Evolutionary conservation across 768 basidiomycete genomes (phyloP).

Genomic region (Galerina sulciceps): DNA sequence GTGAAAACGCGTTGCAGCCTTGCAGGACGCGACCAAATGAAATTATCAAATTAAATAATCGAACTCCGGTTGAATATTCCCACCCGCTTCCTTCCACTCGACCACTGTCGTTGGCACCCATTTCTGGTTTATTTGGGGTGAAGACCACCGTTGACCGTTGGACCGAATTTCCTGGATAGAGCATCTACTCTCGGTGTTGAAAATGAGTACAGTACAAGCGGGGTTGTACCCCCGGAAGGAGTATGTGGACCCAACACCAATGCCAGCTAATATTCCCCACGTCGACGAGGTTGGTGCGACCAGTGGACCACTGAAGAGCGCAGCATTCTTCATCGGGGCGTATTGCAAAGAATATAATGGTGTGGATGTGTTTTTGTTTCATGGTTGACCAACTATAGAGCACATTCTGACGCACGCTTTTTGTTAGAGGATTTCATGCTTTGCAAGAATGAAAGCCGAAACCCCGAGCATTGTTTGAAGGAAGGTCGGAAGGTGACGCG

Average conservation of each 20-base stretch:
- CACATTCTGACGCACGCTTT: not conserved
- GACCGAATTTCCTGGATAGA: not conserved
- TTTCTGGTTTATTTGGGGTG: conserved; percentile 2
- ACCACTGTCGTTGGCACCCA: conserved; percentile 5
- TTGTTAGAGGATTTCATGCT: conserved; percentile 68
- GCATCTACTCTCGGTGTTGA: not conserved
- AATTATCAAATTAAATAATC: not conserved
- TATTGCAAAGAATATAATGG: conserved; percentile 97
- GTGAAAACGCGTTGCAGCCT: not conserved
- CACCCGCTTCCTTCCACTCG: conserved; percentile 17
- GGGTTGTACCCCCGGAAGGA: conserved; percentile 51
- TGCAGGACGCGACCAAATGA: not conserved
- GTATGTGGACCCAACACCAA: conserved; percentile 68
- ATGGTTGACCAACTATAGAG: not conserved
- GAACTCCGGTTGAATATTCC: conserved; percentile 14
- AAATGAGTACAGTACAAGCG: conserved; percentile 57
- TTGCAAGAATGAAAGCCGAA: conserved; percentile 90
- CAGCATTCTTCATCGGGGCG: conserved; percentile 95
- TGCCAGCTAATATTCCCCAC: conserved; percentile 68
- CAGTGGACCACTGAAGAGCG: conserved; percentile 93
- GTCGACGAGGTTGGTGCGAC: conserved; percentile 89
- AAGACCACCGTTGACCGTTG: not conserved
- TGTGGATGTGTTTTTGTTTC: conserved; percentile 34
- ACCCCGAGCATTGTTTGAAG: conserved; percentile 92
- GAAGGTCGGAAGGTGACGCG: conserved; percentile 96